A percentile compares a stretch with the other conserved stretches of the same genome.
Evolutionary conservation across 2,329 filamentous ascomycete genomes (phyloP).

Genomic region (Monilinia vaccinii-corymbosi): DNA sequence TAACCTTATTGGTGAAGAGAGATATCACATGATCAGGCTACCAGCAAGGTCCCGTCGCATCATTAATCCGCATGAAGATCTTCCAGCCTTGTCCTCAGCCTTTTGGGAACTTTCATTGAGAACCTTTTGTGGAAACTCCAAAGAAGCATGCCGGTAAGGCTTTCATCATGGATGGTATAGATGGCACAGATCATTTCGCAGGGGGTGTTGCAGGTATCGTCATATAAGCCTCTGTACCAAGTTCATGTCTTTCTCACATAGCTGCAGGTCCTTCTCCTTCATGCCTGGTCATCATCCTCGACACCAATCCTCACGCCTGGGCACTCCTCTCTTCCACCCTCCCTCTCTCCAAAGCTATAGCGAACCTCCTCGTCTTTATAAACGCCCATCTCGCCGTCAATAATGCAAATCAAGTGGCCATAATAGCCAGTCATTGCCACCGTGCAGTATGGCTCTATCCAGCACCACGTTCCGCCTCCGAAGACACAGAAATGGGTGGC

Average conservation of each 20-base stretch:
- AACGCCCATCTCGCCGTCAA: constrained; percentile 94
- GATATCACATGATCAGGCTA: background rate
- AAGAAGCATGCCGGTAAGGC: constrained; percentile 14
- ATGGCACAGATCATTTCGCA: constrained; percentile 49
- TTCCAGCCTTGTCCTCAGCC: background rate
- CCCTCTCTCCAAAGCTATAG: constrained; percentile 73
- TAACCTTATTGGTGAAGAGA: background rate
- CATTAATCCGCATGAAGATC: background rate
- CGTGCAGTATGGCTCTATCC: constrained; percentile 89
- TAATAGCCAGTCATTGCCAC: constrained; percentile 83
- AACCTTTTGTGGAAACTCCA: no score
- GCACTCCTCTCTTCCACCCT: constrained; percentile 64
- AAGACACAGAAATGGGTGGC: constrained; percentile 51
- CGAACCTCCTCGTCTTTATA: constrained; percentile 88
- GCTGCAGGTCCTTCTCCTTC: constrained; percentile 55
- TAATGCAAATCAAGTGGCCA: constrained; percentile 84
- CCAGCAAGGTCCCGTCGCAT: background rate
- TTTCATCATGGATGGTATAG: constrained; percentile 53
- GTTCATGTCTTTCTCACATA: constrained; percentile 10
- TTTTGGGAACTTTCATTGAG: no score
- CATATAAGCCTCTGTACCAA: background rate
- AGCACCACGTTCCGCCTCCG: constrained; percentile 32
- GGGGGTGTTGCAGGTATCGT: constrained; percentile 37
- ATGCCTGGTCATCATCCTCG: constrained; percentile 81
- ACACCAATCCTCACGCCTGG: constrained; percentile 96